These are phyloP conservation scores for Neocucurbitaria cava DNA, from an alignment of 2,329 filamentous ascomycete genomes.

Conservation along the genomic window DNA sequence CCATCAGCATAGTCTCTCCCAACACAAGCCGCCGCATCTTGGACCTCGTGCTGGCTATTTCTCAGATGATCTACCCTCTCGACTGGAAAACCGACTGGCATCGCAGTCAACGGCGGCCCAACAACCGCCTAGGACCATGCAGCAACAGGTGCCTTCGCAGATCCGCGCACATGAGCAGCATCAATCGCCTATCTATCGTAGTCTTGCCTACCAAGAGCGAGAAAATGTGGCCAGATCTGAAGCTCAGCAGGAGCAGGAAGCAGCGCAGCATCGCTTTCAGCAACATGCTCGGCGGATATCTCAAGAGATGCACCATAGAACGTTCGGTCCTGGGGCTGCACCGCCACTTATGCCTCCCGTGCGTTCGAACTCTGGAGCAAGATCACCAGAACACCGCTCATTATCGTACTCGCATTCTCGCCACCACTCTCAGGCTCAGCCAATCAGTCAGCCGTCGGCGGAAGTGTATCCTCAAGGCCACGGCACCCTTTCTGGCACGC, in stretches of 20 bases:
- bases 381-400: constrained; percentile 42
- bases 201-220: constrained; percentile 35
- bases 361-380: constrained; percentile 31
- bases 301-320: constrained; percentile 38
- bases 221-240: constrained; percentile 33
- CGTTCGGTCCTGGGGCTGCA: constrained; percentile 27
- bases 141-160: constrained; percentile 36
- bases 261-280: constrained; percentile 31
- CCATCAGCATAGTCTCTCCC: constrained; percentile 34
- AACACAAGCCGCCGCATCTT: constrained; percentile 36
- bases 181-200: constrained; percentile 34
- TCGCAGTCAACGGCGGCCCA: constrained; percentile 34
- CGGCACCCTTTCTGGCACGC: constrained; percentile 20
- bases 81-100: constrained; percentile 37
- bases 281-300: constrained; percentile 42
- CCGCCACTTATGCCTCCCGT: constrained; percentile 32
- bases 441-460: constrained; percentile 25
- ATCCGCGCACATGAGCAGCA: constrained; percentile 36
- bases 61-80: constrained; percentile 40
- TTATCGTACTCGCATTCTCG: constrained; percentile 38
- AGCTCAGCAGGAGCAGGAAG: constrained; percentile 40
- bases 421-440: constrained; percentile 32
- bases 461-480: constrained; percentile 32
- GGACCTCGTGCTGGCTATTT: constrained; percentile 47
- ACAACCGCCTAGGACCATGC: constrained; percentile 31